These are phyloP conservation scores for Phytophthora idaei DNA, from an alignment of 352 stramenopile species.

Conservation along the genomic window DNA sequence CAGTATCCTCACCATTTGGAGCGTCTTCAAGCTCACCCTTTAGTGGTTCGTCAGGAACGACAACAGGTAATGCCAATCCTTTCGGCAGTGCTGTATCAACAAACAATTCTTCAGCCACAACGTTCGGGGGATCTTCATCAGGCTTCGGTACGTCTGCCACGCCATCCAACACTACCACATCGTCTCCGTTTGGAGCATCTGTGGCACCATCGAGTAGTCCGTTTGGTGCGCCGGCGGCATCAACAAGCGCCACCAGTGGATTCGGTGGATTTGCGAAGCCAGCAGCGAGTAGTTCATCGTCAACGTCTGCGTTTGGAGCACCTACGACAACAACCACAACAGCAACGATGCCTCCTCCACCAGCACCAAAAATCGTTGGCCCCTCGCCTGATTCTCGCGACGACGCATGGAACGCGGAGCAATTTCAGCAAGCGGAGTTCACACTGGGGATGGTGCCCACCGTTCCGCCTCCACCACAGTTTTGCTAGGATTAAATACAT, in stretches of 20 bases:
- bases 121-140: constrained; percentile 24
- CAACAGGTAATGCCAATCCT: constrained; percentile 22
- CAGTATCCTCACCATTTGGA: constrained; percentile 35
- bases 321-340: constrained; percentile 12
- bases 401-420: constrained; percentile 65
- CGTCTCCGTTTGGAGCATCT: constrained; percentile 29
- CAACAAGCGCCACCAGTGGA: constrained; percentile 14
- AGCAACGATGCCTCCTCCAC: constrained; percentile 13
- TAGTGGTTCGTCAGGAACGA: constrained; percentile 17
- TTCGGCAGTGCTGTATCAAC: constrained; percentile 16
- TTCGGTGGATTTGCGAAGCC: constrained; percentile 22
- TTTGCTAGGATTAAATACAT: constrained; percentile 36
- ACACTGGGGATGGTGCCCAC: constrained; percentile 66
- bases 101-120: constrained; percentile 9
- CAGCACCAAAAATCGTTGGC: constrained; percentile 15
- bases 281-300: constrained; percentile 12
- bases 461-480: constrained; percentile 55
- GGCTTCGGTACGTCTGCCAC: constrained; percentile 22
- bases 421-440: constrained; percentile 64
- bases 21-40: constrained; percentile 28
- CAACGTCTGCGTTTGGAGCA: constrained; percentile 20
- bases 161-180: constrained; percentile 11
- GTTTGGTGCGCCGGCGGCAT: constrained; percentile 31
- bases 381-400: constrained; percentile 45
- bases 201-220: constrained; percentile 36